Percentiles rank a stretch among this genome's conserved stretches.
These are phyloP conservation scores for Elsinoe australis DNA, from an alignment of 2,329 filamentous ascomycete species.

Conservation along the genomic window DNA sequence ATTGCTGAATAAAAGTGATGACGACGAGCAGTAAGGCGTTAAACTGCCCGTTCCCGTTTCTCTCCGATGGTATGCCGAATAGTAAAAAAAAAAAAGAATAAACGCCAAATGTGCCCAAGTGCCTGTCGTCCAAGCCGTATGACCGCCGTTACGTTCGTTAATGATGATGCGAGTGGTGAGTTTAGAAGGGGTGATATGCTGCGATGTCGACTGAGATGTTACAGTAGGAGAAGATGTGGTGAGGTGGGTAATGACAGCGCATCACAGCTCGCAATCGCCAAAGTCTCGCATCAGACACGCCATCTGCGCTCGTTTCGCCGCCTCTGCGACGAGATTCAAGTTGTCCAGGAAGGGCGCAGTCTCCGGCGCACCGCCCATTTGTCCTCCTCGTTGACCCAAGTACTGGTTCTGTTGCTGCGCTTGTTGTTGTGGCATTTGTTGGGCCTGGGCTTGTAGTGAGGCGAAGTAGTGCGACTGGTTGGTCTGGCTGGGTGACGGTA, in stretches of 20 bases:
- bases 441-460: constrained; percentile 25
- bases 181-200: not conserved
- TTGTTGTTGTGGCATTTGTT: constrained; percentile 24
- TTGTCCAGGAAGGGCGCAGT: constrained; percentile 64
- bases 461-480: constrained; percentile 27
- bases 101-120: too few species aligned
- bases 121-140: not conserved
- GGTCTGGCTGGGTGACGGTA: constrained; percentile 27
- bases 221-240: not conserved
- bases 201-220: too few species aligned
- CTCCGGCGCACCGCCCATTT: constrained; percentile 31
- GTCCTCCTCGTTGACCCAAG: constrained; percentile 27
- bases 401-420: constrained; percentile 22
- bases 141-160: not conserved
- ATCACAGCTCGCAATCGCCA: constrained; percentile 56
- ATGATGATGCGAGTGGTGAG: not conserved
- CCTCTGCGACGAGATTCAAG: constrained; percentile 81
- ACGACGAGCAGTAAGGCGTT: too few species aligned
- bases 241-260: not conserved
- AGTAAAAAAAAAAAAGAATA: too few species aligned
- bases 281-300: constrained; percentile 81
- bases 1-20: too few species aligned
- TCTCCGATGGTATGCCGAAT: too few species aligned
- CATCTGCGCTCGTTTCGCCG: constrained; percentile 86
- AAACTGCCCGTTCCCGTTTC: too few species aligned